Percentiles rank a stretch among this genome's conserved stretches.
Evolutionary conservation across 2,329 filamentous ascomycete genomes (phyloP).

Genomic region (Verticillium klebahnii): DNA sequence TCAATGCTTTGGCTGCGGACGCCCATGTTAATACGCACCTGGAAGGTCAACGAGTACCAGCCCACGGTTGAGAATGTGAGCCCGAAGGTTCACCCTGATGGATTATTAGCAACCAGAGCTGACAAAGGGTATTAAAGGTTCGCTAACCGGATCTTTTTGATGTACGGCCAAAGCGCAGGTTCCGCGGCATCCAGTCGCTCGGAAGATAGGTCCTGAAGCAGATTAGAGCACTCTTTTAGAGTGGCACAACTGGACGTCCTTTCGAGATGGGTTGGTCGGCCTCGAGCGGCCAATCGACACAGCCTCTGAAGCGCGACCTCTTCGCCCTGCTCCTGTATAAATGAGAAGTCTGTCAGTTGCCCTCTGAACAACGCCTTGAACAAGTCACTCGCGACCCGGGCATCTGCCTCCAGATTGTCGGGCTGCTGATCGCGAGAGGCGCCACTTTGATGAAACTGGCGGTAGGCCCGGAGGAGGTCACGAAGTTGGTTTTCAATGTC

Average conservation of each 20-base stretch:
- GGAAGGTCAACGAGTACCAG: conserved; percentile 44
- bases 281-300: conserved; percentile 15
- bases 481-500: conserved; percentile 28
- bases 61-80: conserved; percentile 42
- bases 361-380: conserved; percentile 32
- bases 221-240: conserved; percentile 24
- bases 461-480: conserved; percentile 30
- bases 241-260: background rate
- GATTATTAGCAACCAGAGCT: background rate
- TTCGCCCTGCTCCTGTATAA: conserved; percentile 12
- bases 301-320: conserved; percentile 15
- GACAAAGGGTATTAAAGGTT: background rate
- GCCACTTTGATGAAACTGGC: conserved; percentile 24
- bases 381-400: conserved; percentile 29
- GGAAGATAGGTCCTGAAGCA: conserved; percentile 31
- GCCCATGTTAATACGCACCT: conserved; percentile 22
- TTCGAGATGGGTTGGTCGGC: conserved; percentile 3
- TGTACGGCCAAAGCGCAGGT: conserved; percentile 36
- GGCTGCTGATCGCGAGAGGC: conserved; percentile 7
- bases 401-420: conserved; percentile 19
- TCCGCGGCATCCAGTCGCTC: conserved; percentile 16
- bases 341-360: conserved; percentile 8
- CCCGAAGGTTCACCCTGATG: conserved; percentile 34
- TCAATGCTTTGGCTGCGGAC: no score
- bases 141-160: conserved; percentile 34